Evolutionary conservation across 176 grass and related monocot species (phyloP).

Genomic region (Eleusine indica): DNA sequence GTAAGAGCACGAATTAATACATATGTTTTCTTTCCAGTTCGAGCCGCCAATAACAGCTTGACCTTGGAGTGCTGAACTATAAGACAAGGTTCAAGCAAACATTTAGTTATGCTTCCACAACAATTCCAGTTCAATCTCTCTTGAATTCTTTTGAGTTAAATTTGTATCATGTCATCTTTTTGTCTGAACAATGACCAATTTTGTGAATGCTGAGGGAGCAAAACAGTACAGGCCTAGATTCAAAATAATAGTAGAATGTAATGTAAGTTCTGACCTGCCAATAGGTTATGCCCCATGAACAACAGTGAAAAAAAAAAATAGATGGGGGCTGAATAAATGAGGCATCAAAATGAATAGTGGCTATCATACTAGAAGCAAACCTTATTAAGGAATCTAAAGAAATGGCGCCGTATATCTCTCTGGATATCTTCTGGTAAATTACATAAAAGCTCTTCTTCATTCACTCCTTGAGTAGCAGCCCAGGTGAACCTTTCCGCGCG

Average conservation of each 20-base stretch:
- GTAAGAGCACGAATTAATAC: background rate
- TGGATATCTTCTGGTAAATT: slow-evolving; percentile 99
- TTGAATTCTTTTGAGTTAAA: background rate
- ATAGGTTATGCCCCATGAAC: background rate
- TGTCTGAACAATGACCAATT: background rate
- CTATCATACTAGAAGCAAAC: slow-evolving; percentile 38
- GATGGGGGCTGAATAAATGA: background rate
- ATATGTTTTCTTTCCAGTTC: background rate
- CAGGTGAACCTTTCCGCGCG: slow-evolving; percentile 92
- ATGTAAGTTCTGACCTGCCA: background rate
- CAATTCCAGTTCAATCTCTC: background rate
- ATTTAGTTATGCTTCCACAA: background rate
- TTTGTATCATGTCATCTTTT: background rate
- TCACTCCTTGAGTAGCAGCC: slow-evolving; percentile 92
- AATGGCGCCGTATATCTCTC: slow-evolving; percentile 86
- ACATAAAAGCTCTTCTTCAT: slow-evolving; percentile 83
- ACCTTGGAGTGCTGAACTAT: background rate
- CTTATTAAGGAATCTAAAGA: slow-evolving; percentile 91
- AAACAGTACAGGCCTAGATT: background rate
- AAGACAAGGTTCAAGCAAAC: background rate
- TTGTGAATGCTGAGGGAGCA: background rate
- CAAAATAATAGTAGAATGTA: background rate
- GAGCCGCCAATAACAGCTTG: background rate
- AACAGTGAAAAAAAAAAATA: background rate
- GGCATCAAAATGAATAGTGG: background rate